These are phyloP conservation scores for Cornus controversa DNA, from an alignment of 148 eudicot species.

Conservation along the genomic window DNA sequence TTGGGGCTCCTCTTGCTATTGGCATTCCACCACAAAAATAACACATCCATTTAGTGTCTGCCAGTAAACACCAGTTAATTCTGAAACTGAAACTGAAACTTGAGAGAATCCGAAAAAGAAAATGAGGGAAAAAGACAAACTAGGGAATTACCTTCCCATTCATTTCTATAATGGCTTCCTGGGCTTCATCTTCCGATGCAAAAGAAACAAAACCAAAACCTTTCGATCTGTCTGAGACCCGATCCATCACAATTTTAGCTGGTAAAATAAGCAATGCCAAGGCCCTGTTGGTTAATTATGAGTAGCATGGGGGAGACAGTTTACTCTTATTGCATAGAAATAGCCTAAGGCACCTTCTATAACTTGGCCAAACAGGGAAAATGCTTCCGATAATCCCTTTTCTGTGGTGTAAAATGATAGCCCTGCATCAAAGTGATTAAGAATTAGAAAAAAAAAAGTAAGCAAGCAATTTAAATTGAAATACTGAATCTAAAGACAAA, in stretches of 20 bases:
- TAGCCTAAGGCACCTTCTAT: conserved; percentile 50
- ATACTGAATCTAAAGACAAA: no score
- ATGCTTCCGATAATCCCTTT: conserved; percentile 63
- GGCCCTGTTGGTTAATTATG: not conserved
- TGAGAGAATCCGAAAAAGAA: no score
- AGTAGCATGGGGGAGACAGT: no score
- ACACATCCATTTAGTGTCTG: conserved; percentile 70
- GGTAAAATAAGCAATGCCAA: conserved; percentile 24
- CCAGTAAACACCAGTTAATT: conserved; percentile 6
- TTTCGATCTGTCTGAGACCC: conserved; percentile 67
- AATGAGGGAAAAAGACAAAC: no score
- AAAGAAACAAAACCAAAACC: conserved; percentile 89
- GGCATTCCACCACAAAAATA: conserved; percentile 56
- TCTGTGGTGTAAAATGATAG: conserved; percentile 72
- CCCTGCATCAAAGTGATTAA: conserved; percentile 35
- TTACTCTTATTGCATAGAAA: no score
- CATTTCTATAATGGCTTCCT: conserved; percentile 63
- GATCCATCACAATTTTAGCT: conserved; percentile 71
- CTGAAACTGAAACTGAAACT: no score
- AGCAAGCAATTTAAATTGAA: not conserved
- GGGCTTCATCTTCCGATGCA: conserved; percentile 79
- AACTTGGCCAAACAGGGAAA: conserved; percentile 76
- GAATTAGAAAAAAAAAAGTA: not conserved
- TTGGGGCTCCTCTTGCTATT: conserved; percentile 81
- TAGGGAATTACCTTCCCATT: conserved; percentile 58